Evolutionary conservation across 2,329 filamentous ascomycete genomes (phyloP).

Genomic region (Fusarium acutatum): DNA sequence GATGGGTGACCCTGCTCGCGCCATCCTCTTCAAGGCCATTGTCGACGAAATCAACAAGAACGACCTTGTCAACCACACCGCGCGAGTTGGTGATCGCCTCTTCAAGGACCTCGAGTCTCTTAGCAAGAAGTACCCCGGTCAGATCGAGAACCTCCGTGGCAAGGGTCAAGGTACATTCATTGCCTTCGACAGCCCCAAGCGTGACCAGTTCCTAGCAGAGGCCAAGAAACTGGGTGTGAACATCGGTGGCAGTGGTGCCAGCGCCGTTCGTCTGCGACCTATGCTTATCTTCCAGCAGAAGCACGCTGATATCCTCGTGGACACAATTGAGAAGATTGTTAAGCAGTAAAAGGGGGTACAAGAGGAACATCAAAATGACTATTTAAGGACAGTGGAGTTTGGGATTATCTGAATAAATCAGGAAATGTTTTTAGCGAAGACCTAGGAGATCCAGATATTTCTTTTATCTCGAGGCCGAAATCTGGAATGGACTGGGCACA

Average conservation of each 20-base stretch:
- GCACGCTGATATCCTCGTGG: conserved; percentile 87
- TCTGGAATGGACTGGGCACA: background rate
- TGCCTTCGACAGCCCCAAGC: conserved; percentile 84
- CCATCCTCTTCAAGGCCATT: conserved; percentile 86
- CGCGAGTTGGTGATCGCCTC: conserved; percentile 80
- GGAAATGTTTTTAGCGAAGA: conserved; percentile 8
- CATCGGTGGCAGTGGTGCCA: conserved; percentile 82
- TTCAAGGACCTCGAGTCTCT: conserved; percentile 75
- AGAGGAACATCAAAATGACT: background rate
- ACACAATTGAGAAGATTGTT: conserved; percentile 78
- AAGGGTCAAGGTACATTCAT: conserved; percentile 93
- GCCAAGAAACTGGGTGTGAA: conserved; percentile 86
- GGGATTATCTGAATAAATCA: conserved; percentile 3
- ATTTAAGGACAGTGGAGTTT: conserved; percentile 16
- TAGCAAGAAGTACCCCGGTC: conserved; percentile 73
- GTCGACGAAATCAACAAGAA: conserved; percentile 80
- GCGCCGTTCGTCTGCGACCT: conserved; percentile 80
- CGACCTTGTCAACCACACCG: conserved; percentile 82
- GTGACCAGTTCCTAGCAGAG: conserved; percentile 80
- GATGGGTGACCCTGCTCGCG: conserved; percentile 92
- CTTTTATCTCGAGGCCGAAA: background rate
- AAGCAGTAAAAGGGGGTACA: conserved; percentile 47
- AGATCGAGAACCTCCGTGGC: conserved; percentile 85
- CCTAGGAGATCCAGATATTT: background rate
- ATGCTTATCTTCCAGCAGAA: conserved; percentile 94